Evolutionary conservation across 83 land plant genomes (phyloP).

Genomic region (Picea abies): DNA sequence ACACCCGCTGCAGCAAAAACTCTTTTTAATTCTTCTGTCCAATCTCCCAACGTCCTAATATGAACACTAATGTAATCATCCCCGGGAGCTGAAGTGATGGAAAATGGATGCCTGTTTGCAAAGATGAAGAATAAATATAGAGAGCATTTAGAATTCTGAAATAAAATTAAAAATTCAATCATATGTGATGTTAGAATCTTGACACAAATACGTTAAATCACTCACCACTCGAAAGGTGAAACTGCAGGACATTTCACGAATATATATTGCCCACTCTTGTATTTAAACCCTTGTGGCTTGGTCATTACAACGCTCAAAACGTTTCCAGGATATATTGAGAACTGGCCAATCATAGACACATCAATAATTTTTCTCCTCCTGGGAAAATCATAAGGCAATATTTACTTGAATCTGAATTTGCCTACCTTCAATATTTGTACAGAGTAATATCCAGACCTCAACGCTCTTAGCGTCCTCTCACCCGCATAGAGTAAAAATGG

Average conservation of each 20-base stretch:
- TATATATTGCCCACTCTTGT: constrained; percentile 96
- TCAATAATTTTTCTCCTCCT: not conserved
- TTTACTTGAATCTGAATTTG: not conserved
- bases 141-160: not conserved
- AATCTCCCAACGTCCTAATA: constrained; percentile 87
- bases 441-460: constrained; percentile 65
- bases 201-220: not conserved
- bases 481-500: constrained; percentile 74
- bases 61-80: constrained; percentile 89
- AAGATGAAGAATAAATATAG: constrained; percentile 1
- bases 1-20: constrained; percentile 55
- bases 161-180: not conserved
- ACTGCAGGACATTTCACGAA: constrained; percentile 89
- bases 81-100: constrained; percentile 94
- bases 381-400: not conserved
- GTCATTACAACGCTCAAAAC: constrained; percentile 90
- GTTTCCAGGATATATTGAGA: constrained; percentile 82
- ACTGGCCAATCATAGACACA: not conserved
- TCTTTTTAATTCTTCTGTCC: constrained; percentile 81
- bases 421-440: constrained; percentile 81
- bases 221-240: constrained; percentile 95
- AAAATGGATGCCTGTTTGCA: constrained; percentile 88
- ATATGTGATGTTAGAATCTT: not conserved
- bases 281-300: constrained; percentile 81
- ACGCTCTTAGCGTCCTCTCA: constrained; percentile 72